Conservation (phyloP, 495 filamentous ascomycete genomes). For the Podospora conica region DNA sequence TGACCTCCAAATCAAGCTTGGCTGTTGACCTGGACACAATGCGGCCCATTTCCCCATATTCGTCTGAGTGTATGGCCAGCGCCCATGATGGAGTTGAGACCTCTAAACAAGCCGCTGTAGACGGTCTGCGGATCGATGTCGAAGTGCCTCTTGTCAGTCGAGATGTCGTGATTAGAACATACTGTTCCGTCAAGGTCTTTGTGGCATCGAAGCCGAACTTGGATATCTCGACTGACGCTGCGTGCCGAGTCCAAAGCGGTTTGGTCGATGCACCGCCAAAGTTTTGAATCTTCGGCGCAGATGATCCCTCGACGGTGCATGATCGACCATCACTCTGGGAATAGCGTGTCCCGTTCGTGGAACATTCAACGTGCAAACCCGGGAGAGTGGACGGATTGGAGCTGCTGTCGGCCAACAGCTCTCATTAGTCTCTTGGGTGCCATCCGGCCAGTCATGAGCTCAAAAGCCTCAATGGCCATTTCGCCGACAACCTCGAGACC, state of each 20-base stretch:
- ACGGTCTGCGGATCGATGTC: too few species aligned
- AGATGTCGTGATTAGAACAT: not conserved
- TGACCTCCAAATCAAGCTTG: too few species aligned
- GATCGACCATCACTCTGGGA: not conserved
- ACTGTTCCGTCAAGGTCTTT: not conserved
- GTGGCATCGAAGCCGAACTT: not conserved
- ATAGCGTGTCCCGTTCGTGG: not conserved
- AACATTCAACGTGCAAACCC: not conserved
- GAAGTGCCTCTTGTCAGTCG: too few species aligned
- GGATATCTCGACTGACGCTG: not conserved
- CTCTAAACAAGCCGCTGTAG: too few species aligned
- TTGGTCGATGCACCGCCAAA: not conserved
- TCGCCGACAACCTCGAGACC: slow-evolving; percentile 73
- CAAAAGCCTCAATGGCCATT: slow-evolving; percentile 78
- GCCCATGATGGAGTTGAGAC: too few species aligned
- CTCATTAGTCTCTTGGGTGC: slow-evolving; percentile 72
- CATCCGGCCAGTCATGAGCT: slow-evolving; percentile 75
- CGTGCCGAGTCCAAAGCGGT: not conserved
- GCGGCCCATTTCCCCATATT: too few species aligned
- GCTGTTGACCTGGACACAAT: too few species aligned
- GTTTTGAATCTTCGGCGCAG: too few species aligned
- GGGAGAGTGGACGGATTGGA: not conserved
- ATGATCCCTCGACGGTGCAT: not conserved
- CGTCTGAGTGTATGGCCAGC: too few species aligned
- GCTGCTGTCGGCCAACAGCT: slow-evolving; percentile 37